Conservation (phyloP, 768 basidiomycete species). For the Boletellus sp. region DNA sequence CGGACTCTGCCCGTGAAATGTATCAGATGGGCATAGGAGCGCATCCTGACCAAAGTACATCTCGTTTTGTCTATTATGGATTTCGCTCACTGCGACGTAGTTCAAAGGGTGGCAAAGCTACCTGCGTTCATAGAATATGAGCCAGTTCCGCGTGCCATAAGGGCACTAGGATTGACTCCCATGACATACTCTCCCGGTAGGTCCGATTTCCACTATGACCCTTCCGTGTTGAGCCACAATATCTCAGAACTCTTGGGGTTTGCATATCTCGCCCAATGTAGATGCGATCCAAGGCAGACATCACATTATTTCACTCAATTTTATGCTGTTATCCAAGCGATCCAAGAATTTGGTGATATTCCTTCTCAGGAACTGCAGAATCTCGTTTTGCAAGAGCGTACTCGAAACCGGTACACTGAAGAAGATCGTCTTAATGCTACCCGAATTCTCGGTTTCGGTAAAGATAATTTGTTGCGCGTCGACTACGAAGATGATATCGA, state of each 20-base stretch:
- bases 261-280: constrained; percentile 76
- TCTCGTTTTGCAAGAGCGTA: constrained; percentile 57
- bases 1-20: constrained; percentile 62
- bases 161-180: constrained; percentile 60
- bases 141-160: constrained; percentile 40
- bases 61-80: background rate
- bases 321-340: constrained; percentile 44
- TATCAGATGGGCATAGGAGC: constrained; percentile 72
- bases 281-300: constrained; percentile 70
- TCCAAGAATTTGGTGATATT: constrained; percentile 50
- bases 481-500: constrained; percentile 71
- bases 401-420: constrained; percentile 58
- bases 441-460: constrained; percentile 61
- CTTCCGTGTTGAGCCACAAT: constrained; percentile 2
- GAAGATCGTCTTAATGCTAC: constrained; percentile 52
- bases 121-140: constrained; percentile 39
- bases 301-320: constrained; percentile 61
- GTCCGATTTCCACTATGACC: constrained; percentile 6
- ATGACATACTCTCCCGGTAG: constrained; percentile 63
- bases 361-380: constrained; percentile 47
- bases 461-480: constrained; percentile 51
- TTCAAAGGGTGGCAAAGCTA: constrained; percentile 51
- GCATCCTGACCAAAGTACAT: constrained; percentile 72
- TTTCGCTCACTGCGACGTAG: constrained; percentile 31
- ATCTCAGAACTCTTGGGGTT: constrained; percentile 65